Percentiles rank a stretch among this genome's conserved stretches.
Evolutionary conservation across 805 yeast genomes (phyloP).

Genomic region (Suhomyces sp.): DNA sequence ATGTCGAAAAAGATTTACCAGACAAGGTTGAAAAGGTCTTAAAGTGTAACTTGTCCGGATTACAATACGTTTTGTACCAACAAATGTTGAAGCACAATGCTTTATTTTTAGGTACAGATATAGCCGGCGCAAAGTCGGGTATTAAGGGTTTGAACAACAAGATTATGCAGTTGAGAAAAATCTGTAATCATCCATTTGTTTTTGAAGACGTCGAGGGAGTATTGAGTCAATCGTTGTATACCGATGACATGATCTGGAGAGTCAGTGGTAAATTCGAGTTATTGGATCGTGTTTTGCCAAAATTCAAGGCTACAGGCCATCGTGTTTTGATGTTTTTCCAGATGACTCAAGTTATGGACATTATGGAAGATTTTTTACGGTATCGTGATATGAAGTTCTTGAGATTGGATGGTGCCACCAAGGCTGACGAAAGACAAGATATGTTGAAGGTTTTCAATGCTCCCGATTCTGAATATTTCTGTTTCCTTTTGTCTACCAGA

Average conservation of each 20-base stretch:
- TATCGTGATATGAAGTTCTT: constrained; percentile 65
- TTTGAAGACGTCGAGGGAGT: constrained; percentile 78
- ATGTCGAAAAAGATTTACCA: constrained; percentile 84
- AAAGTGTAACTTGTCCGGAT: constrained; percentile 73
- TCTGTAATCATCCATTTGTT: constrained; percentile 86
- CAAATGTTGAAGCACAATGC: constrained; percentile 76
- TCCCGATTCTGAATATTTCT: constrained; percentile 72
- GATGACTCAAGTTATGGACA: constrained; percentile 89
- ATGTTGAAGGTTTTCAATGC: constrained; percentile 75
- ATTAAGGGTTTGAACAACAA: constrained; percentile 77
- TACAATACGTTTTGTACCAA: constrained; percentile 68
- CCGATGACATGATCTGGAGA: constrained; percentile 72
- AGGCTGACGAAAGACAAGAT: constrained; percentile 78
- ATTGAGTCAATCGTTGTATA: constrained; percentile 59
- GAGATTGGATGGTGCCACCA: constrained; percentile 80
- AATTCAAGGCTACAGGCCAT: constrained; percentile 71
- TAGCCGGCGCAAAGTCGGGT: constrained; percentile 61
- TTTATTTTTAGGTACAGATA: constrained; percentile 62
- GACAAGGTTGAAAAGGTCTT: constrained; percentile 81
- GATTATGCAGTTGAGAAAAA: constrained; percentile 81
- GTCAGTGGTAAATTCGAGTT: constrained; percentile 79
- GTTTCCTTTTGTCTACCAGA: constrained; percentile 77
- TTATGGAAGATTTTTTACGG: constrained; percentile 81
- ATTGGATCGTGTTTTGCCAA: constrained; percentile 71
- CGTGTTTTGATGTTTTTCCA: constrained; percentile 81